phyloP scores from a whole-genome alignment of 2,329 filamentous ascomycete species.

The Fusarium cyanostomum region DNA sequence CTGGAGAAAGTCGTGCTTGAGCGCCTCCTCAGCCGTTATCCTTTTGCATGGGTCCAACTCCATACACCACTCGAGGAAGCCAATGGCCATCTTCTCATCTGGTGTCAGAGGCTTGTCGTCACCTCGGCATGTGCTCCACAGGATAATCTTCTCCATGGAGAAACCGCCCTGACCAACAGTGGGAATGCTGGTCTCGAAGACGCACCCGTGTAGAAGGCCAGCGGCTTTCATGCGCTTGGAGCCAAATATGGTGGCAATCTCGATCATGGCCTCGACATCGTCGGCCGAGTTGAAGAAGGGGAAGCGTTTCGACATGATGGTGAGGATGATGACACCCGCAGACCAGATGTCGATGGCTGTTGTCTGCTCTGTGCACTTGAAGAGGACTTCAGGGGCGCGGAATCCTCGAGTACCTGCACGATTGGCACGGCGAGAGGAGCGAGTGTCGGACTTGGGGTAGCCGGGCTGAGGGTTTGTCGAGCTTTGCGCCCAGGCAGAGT shows the following conservation, averaged over 20 bases:
- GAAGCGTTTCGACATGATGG: conserved; percentile 89
- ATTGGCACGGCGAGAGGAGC: conserved; percentile 89
- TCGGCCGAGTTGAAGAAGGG: conserved; percentile 99
- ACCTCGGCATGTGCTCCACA: conserved; percentile 89
- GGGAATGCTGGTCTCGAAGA: conserved; percentile 92
- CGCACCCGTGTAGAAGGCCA: conserved; percentile 85
- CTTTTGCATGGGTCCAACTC: conserved; percentile 79
- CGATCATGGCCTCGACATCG: conserved; percentile 96
- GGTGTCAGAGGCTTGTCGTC: conserved; percentile 65
- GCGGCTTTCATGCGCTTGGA: conserved; percentile 83
- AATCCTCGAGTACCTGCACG: conserved; percentile 95
- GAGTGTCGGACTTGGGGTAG: conserved; percentile 89
- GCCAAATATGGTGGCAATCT: conserved; percentile 96
- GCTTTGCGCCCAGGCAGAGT: conserved; percentile 66
- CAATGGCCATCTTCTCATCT: conserved; percentile 77
- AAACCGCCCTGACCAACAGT: conserved; percentile 89
- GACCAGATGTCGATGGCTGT: conserved; percentile 98
- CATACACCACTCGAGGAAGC: conserved; percentile 76
- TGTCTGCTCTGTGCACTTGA: conserved; percentile 96
- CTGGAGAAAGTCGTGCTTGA: conserved; percentile 75
- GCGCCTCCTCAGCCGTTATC: conserved; percentile 78
- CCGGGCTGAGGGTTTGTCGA: conserved; percentile 65
- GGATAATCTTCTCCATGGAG: conserved; percentile 88
- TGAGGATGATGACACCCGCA: conserved; percentile 95
- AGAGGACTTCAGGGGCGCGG: conserved; percentile 92